Evolutionary conservation across 441 rosid species (phyloP), one percentile per base, ranked within the genome.

Genomic region (Macaranga tanarius): DNA sequence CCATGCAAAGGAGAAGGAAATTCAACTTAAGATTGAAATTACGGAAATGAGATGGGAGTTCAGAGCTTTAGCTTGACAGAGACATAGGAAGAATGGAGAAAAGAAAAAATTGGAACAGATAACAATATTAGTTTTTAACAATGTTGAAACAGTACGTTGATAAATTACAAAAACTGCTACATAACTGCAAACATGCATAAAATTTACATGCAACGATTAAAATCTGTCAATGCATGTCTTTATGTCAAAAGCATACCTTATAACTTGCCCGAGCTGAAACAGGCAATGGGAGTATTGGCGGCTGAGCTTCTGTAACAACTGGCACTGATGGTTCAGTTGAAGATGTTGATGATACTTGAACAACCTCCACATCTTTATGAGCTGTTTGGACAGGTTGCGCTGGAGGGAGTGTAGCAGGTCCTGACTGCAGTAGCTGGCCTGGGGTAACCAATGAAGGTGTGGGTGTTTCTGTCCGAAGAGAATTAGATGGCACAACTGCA

Each of bases 281-380:
- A 67, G 97, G 99, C 77, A 90, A 83, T 59, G 98, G 92, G 79
- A 94, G 84, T 69, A 94, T 85, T 23, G 97, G 95, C n/a, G 93
- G 97, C 81, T 89, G 92, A 71, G 85, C 81, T 83, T 84, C 92
- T 7, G 83, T 74, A 22, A 78, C 80, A 65, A 72, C 62, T 4
- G 91, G 78, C 51, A 74, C 79, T 66, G 86, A 79, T 80, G 87
- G 82, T 81, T 85, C 87, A 65, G 83, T 42, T 73, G 75, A 76
- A 73, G 82, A 69, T 75, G 89, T 80, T 26, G 88, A 64, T 28
- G 90, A 83, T 40, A 81, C 85, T 76, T 84, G 88, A 80, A 90
- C 90, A 71, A 86, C 92, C 79, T 87, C 90, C 75, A 85, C 88
- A 73, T 90, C 92, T 75, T 87, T 92, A 73, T 86, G 92, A 19